Base-by-base conservation (phyloP, 2,329 filamentous ascomycete genomes). In the Coniochaeta sp. region DNA sequence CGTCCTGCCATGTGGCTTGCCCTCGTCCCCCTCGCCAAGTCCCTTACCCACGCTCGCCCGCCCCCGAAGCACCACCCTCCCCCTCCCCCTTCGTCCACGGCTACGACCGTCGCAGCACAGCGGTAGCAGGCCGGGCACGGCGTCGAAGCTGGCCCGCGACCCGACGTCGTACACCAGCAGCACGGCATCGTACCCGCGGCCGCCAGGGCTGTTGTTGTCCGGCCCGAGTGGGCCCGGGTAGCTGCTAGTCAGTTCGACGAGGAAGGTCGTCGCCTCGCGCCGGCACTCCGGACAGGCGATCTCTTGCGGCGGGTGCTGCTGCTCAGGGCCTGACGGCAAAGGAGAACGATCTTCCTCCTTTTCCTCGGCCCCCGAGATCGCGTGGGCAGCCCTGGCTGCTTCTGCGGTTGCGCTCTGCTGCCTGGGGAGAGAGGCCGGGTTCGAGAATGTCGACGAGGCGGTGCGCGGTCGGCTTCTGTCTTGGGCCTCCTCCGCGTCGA, bases 211-310 rank as follows among this genome's bases (percentile, higher is more conserved):
- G 63, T 61, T n/a, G n/a, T n/a, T n/a, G n/a, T n/a, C n/a, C n/a
- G n/a, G n/a, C n/a, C n/a, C n/a, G n/a, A n/a, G 68, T 4, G 71
- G 65, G 17, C 44, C 60, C 6, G 69, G 69, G 58, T 68, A 65
- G 64, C 70, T 71, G 64, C 70, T 71, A 60, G 69, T 65, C 5
- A 71, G 54, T 55, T 71, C 69, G 17, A 71, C 63, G 10, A 71
- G 65, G 62, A 66, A 70, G 4, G 65, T 67, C 44, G 61, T 62
- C 30, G 60, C 55, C 16, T 65, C 62, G 54, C 54, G 58, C 36
- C 40, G 57, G 57, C 65, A 68, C 22, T 61, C 58, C 50, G 60
- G 6, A 58, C 58, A 55, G 32, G n/a, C n/a, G n/a, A n/a, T n/a
- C n/a, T n/a, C n/a, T n/a, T n/a, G n/a, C n/a, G n/a, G n/a, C n/a